Conservation (phyloP, 352 stramenopile genomes). For the Pseudoperonospora humuli region DNA sequence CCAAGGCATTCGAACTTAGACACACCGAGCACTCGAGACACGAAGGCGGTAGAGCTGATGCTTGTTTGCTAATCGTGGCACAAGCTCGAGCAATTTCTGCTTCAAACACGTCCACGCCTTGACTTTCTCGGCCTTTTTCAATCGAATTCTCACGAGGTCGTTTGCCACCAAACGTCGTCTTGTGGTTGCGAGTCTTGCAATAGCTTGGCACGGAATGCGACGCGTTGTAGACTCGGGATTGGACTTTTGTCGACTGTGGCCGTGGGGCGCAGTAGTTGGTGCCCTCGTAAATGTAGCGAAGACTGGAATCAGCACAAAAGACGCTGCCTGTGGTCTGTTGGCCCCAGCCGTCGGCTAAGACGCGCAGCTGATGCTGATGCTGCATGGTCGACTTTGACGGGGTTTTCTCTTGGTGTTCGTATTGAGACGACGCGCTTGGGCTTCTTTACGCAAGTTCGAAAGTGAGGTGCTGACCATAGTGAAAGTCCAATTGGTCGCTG, state of each 20-base stretch:
- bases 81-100: slow-evolving; percentile 58
- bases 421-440: no score
- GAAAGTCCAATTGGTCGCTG: no score
- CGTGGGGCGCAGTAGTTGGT: background rate
- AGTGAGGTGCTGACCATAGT: no score
- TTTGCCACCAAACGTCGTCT: slow-evolving; percentile 24
- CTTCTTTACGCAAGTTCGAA: no score
- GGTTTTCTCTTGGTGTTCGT: no score
- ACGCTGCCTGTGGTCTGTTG: slow-evolving; percentile 44
- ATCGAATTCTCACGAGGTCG: slow-evolving; percentile 20
- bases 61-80: slow-evolving; percentile 40
- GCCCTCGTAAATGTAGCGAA: slow-evolving; percentile 73
- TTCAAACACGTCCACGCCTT: slow-evolving; percentile 50
- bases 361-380: slow-evolving; percentile 37
- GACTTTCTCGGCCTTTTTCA: slow-evolving; percentile 1
- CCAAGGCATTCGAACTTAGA: slow-evolving; percentile 59
- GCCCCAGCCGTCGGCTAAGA: slow-evolving; percentile 67
- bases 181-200: background rate
- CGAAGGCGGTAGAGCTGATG: slow-evolving; percentile 37
- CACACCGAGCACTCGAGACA: slow-evolving; percentile 70
- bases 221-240: slow-evolving; percentile 4
- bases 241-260: background rate
- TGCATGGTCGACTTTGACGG: slow-evolving; percentile 3
- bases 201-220: background rate
- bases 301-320: slow-evolving; percentile 77